Evolutionary conservation across 345 rosid species (phyloP), one percentile per base, ranked within the genome.

Genomic region (Sisymbrium altissimum): DNA sequence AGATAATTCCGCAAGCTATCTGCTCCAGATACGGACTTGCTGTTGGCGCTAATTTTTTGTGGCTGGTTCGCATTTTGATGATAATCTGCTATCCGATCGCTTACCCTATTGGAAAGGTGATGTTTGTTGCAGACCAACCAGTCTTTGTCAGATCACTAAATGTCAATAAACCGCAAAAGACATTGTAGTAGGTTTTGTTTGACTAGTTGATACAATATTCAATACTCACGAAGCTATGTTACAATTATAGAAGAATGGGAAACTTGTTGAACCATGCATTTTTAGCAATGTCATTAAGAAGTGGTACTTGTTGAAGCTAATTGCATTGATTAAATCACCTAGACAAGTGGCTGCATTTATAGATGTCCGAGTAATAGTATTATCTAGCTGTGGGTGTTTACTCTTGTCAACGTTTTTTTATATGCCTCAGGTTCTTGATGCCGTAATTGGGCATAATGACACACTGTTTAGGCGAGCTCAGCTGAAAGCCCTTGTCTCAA

Each of bases 1-100:
- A 90, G 93, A 81, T 90, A 25, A 88, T 90, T 75, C 96, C 96
- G 8, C 96, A 90, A 86, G 85, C 96, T 71, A 84, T 83, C 76
- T 90, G 93, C 78, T 85, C 93, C 3, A 81, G 91, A 82, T 90
- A 90, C 62, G 93, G 96, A 45, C 90, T 90, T 41, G 83, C 91
- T 56, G 87, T 90, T 1, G 93, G 91, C 4, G 91, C 96, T 4
- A 88, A 86, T 36, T 88, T 90, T 53, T 75, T 85, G 65, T 88
- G 91, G 91, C 85, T 90, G 1, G 93, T 90, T 52, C 84, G 84
- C 35, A 44, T 90, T 82, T 68, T 90, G 81, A 86, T 90, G 96
- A 77, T 86, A 7, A 18, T 88, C 61, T 88, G 96, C 77, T 90
- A 78, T 77, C 93, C 93, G 29, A 84, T 86, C 66, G 86, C 96